Evolutionary conservation across 2,329 filamentous ascomycete species (phyloP).

Genomic region (Fusarium staphyleae): DNA sequence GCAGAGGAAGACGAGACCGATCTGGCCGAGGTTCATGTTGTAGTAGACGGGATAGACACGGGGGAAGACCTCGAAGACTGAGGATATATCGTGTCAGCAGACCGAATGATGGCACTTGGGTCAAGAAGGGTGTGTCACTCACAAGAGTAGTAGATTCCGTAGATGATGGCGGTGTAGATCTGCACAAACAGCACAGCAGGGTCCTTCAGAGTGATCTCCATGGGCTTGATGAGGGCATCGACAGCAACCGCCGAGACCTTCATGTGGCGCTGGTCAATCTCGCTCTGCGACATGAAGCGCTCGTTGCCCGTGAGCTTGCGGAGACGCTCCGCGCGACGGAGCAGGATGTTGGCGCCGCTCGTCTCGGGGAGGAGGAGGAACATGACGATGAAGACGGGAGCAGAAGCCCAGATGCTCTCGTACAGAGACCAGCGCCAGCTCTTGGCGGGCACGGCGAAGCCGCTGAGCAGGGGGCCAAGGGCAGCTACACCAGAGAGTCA

Average conservation of each 20-base stretch:
- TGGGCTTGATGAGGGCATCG: conserved; percentile 67
- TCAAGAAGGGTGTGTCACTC: conserved; percentile 13
- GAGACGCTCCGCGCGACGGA: conserved; percentile 66
- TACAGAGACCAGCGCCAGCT: conserved; percentile 71
- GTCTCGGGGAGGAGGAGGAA: conserved; percentile 72
- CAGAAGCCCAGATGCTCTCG: conserved; percentile 68
- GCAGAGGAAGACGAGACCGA: conserved; percentile 67
- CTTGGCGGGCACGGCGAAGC: conserved; percentile 64
- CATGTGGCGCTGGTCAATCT: conserved; percentile 67
- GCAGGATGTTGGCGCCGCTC: conserved; percentile 63
- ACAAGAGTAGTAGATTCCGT: conserved; percentile 67
- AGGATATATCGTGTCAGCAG: conserved; percentile 17
- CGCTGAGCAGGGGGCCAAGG: conserved; percentile 66
- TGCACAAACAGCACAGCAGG: conserved; percentile 69
- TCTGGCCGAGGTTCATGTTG: conserved; percentile 63
- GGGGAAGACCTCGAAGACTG: conserved; percentile 70
- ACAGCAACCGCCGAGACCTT: conserved; percentile 55
- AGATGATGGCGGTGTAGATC: conserved; percentile 67
- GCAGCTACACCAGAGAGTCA: conserved; percentile 51
- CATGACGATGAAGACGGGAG: conserved; percentile 66
- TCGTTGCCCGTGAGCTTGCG: conserved; percentile 65
- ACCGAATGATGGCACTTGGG: no score
- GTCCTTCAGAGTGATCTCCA: conserved; percentile 66
- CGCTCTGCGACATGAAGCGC: conserved; percentile 66
- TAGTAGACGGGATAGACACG: conserved; percentile 68